phyloP scores from a whole-genome alignment of 495 filamentous ascomycete genomes.

The Podospora fimiseda region DNA sequence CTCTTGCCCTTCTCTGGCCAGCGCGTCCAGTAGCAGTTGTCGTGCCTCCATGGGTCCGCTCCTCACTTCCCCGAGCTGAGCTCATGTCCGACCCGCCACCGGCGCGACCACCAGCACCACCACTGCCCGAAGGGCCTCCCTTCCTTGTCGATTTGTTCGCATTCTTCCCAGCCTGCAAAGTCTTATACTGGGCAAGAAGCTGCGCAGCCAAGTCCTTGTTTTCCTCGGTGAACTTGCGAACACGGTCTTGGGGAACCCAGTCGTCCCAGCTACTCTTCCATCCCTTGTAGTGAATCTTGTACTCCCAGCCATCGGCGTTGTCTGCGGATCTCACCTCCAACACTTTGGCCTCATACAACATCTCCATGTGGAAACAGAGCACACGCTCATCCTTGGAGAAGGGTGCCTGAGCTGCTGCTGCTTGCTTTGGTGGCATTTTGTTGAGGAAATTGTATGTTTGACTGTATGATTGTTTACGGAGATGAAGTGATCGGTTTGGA shows the following conservation, averaged over 20 bases:
- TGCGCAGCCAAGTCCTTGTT: slow-evolving; percentile 78
- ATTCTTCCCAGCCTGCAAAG: slow-evolving; percentile 37
- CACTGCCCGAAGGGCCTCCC: slow-evolving; percentile 33
- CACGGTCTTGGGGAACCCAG: slow-evolving; percentile 91
- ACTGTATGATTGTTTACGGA: no score
- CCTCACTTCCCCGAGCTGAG: slow-evolving; percentile 80
- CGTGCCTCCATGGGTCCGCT: slow-evolving; percentile 59
- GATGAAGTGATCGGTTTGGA: no score
- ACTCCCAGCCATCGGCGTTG: slow-evolving; percentile 70
- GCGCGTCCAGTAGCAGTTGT: slow-evolving; percentile 55
- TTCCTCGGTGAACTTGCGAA: slow-evolving; percentile 90
- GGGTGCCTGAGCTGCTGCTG: slow-evolving; percentile 40
- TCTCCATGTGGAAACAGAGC: slow-evolving; percentile 92
- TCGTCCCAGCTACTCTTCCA: slow-evolving; percentile 99
- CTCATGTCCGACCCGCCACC: slow-evolving; percentile 65
- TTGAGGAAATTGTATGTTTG: no score
- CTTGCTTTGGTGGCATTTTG: slow-evolving; percentile 28
- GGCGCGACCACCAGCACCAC: slow-evolving; percentile 38
- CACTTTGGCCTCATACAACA: slow-evolving; percentile 96
- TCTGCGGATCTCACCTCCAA: slow-evolving; percentile 63
- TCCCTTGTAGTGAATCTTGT: slow-evolving; percentile 95
- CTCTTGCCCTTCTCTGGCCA: slow-evolving; percentile 58
- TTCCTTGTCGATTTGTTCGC: slow-evolving; percentile 47
- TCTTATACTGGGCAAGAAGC: slow-evolving; percentile 51
- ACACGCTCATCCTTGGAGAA: slow-evolving; percentile 89